These are phyloP conservation scores for Echeveria elegans DNA, from an alignment of 164 flowering plant genomes.

Conservation along the genomic window DNA sequence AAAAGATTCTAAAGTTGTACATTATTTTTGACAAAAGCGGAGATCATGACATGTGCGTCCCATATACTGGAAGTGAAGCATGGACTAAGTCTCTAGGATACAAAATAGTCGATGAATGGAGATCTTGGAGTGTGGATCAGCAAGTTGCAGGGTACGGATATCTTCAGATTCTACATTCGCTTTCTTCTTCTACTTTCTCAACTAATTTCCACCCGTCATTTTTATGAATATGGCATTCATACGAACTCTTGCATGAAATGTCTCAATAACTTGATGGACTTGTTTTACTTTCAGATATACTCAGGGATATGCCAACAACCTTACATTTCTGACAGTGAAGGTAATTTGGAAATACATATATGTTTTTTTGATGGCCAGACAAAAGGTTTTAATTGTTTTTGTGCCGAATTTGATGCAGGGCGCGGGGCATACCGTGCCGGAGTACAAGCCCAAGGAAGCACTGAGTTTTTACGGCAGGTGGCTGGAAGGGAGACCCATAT, in stretches of 20 bases:
- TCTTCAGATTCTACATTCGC: not conserved
- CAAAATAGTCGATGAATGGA: not conserved
- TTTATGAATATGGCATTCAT: no score
- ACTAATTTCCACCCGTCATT: no score
- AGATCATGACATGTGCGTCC: not conserved
- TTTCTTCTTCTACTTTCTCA: no score
- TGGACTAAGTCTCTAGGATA: not conserved
- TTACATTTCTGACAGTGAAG: not conserved
- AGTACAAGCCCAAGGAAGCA: conserved; percentile 76
- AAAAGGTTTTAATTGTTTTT: not conserved
- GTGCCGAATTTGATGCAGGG: conserved; percentile 39
- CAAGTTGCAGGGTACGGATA: not conserved
- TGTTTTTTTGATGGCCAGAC: not conserved
- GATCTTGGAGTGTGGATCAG: not conserved
- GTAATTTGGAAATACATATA: not conserved
- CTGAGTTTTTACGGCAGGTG: conserved; percentile 56
- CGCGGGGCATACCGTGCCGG: conserved; percentile 81
- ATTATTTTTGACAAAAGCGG: not conserved
- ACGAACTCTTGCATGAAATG: no score
- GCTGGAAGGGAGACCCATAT: conserved; percentile 36
- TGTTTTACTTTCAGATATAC: not conserved
- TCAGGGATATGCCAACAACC: not conserved
- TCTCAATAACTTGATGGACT: no score
- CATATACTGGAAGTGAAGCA: not conserved
- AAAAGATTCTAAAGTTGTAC: not conserved